A percentile compares a stretch with the other conserved stretches of the same genome.
Conservation (phyloP, 495 filamentous ascomycete species). For the Penicillium canariense region DNA sequence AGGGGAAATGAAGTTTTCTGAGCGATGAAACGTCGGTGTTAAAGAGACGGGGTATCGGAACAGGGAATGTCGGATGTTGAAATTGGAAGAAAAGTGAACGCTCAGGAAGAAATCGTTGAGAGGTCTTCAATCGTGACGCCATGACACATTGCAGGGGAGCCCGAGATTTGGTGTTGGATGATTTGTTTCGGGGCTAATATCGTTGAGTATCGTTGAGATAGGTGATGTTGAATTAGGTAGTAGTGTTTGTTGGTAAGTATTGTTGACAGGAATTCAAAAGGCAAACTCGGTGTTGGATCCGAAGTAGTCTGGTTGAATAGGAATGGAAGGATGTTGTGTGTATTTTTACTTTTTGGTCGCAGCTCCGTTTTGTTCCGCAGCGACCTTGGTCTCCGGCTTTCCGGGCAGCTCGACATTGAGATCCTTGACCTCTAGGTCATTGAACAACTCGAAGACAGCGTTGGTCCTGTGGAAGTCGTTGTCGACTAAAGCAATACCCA, state of each 20-base stretch:
- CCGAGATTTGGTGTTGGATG: conserved; percentile 33
- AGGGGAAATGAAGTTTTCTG: conserved; percentile 31
- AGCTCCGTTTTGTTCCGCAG: conserved; percentile 23
- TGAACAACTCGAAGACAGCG: conserved; percentile 80
- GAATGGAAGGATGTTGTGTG: not conserved
- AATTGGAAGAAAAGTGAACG: conserved; percentile 37
- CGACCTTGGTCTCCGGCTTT: conserved; percentile 21
- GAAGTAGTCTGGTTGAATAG: conserved; percentile 15
- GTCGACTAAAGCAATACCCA: conserved; percentile 59
- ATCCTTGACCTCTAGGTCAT: conserved; percentile 68
- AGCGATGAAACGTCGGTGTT: conserved; percentile 34
- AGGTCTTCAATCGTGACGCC: conserved; percentile 50
- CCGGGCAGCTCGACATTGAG: conserved; percentile 48
- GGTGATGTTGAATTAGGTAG: conserved; percentile 47
- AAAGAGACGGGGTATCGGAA: conserved; percentile 40
- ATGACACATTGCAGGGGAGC: conserved; percentile 39
- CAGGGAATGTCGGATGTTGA: conserved; percentile 39
- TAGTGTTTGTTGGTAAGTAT: conserved; percentile 20
- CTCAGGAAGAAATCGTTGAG: conserved; percentile 52
- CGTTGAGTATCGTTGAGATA: conserved; percentile 43
- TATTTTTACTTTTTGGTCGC: conserved; percentile 31
- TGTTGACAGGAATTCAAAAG: conserved; percentile 18
- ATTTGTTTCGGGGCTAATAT: conserved; percentile 27
- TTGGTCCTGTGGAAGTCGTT: conserved; percentile 87
- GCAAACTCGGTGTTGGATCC: not conserved